Base-by-base conservation (phyloP, 2,329 filamentous ascomycete species). In the Sporothrix globosa region DNA sequence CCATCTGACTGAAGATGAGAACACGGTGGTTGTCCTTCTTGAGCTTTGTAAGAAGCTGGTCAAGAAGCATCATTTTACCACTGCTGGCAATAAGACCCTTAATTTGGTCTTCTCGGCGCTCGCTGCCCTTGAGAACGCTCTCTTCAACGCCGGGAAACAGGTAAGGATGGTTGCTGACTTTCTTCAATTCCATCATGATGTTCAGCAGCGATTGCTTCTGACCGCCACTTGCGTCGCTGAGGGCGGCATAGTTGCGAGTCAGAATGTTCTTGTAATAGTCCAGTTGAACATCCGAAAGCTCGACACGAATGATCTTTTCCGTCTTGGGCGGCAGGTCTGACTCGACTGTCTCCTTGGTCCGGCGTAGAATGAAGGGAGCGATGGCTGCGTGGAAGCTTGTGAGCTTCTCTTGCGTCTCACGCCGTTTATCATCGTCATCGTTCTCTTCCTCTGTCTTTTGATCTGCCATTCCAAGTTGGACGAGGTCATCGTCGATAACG, bases 151-250 rank as follows among this genome's bases (percentile, higher is more conserved):
- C 94, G 2, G 92, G 91, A 76, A 99, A 98, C 90, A 99, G 96
- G 82, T 97, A 97, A 0, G 96, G 95, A 78, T 99, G 96, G 77
- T 99, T 99, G 82, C 95, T 98, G 78, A 96, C 93, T 81, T 99
- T 99, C 84, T 99, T 99, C 77, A 99, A 81, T 80, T 99, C 96
- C 96, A 99, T 99, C 88, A 99, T 97, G 79, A 99, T 96, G 80
- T 99, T 99, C 73, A 99, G 83, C 17, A 99, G 83, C 0, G 95
- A 98, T 75, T 97, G 95, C 80, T 97, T 98, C 79, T 96, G 92
- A 6, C 95, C 96, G 72, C 89, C 92, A 58, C 91, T 90, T 60
- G 93, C 95, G 77, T 97, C 92, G 76, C 96, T 97, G 44, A 99
- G 85, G 3, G 95, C 96, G 41, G 93, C 90, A 77, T 99, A 99